Base-by-base conservation (phyloP, 768 basidiomycete genomes). In the Boletus insuetus region DNA sequence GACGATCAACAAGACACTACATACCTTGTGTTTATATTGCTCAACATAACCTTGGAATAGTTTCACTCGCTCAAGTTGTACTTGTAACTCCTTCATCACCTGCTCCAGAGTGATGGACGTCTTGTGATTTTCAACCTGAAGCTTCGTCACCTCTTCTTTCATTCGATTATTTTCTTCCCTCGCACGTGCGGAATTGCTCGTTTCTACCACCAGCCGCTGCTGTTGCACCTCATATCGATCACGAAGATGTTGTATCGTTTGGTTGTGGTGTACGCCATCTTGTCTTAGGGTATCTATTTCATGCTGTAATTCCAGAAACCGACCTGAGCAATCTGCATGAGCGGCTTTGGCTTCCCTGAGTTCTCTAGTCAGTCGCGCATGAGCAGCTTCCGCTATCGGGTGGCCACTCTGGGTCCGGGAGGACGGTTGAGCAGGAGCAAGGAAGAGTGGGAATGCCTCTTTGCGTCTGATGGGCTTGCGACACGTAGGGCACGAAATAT, bases 371-470 rank as follows among this genome's bases (percentile, higher is more conserved):
- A 65, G 22, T 29, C 58, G 59, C 22, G 45, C 19, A 20, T 52
- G 50, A 29, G 53, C 31, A 26, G 51, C 41, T 4, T 64, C 64
- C 3, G 44, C 45, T 26, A 19, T 34, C 20, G 53, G 43, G 8
- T 40, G 46, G 29, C 40, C 45, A 17, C 51, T 24, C 11, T 52
- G 58, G 31, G 46, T 48, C 16, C 26, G 37, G 2, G 50, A 46
- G 9, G 50, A 58, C 4, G 58, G 39, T 32, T 56, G 62, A 45
- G 58, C 59, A 19, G 68, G 53, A 10, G 59, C n/a, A 13, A 72
- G 60, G 44, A 68, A 70, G 47, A 70, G 55, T 13, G 62, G 52
- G 19, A 72, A 59, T 0, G 64, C 64, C 14, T 72, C 69, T 39
- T 34, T 72, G 20, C 61, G 66, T 37, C 38, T 59, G 40, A 70